Evolutionary conservation across 2,329 filamentous ascomycete genomes (phyloP).

Genomic region (Phialophora verrucosa): DNA sequence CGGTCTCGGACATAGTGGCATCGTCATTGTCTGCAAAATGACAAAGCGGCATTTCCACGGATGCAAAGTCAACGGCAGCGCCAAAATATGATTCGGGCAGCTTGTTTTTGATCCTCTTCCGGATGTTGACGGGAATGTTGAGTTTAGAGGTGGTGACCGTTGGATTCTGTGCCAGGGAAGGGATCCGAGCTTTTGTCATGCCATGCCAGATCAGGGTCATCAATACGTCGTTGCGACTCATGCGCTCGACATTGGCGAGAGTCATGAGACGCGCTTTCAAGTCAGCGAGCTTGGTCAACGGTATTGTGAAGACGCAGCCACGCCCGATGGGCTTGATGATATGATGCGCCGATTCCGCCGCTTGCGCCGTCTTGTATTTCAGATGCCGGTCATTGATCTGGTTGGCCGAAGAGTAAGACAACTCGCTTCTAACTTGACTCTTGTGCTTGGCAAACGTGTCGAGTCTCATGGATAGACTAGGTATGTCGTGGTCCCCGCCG

Average conservation of each 20-base stretch:
- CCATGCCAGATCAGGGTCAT: conserved; percentile 48
- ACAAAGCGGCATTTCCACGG: conserved; percentile 38
- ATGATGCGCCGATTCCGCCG: neutral
- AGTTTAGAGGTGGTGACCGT: conserved; percentile 44
- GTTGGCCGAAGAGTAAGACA: conserved; percentile 33
- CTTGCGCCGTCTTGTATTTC: conserved; percentile 25
- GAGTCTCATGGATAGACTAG: conserved; percentile 31
- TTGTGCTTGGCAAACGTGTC: conserved; percentile 33
- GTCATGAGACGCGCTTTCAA: conserved; percentile 23
- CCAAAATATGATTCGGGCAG: conserved; percentile 48
- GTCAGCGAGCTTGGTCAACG: conserved; percentile 21
- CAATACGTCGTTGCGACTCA: conserved; percentile 33
- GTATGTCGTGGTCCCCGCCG: conserved; percentile 16
- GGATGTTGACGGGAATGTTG: conserved; percentile 49
- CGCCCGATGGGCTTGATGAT: conserved; percentile 28
- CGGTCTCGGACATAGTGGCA: conserved; percentile 45
- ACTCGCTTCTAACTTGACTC: conserved; percentile 31
- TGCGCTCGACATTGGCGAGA: conserved; percentile 19
- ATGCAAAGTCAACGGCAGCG: conserved; percentile 49
- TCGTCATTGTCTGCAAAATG: conserved; percentile 39
- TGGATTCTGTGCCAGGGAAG: conserved; percentile 42
- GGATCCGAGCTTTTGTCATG: conserved; percentile 43
- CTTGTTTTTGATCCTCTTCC: conserved; percentile 45
- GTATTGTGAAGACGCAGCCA: conserved; percentile 37
- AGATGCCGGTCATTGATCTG: conserved; percentile 34